A percentile compares a stretch with the other conserved stretches of the same genome.
These are phyloP conservation scores for Lodderomyces pseudojiufengensis DNA, from an alignment of 1,139 yeast genomes.

Conservation along the genomic window DNA sequence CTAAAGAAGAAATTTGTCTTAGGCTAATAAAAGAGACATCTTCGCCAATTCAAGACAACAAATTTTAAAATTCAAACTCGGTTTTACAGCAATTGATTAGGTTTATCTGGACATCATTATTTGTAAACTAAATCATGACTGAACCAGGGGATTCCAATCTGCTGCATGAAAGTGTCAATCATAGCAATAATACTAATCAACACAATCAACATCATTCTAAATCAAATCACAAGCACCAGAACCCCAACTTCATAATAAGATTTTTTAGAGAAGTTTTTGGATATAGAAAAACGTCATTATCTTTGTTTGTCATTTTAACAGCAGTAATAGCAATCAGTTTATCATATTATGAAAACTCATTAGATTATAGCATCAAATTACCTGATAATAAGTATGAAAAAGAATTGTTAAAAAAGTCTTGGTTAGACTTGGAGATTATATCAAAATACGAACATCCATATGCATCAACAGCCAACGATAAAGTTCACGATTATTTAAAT, in stretches of 20 bases:
- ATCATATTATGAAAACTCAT: conserved; percentile 30
- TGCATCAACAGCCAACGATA: conserved; percentile 70
- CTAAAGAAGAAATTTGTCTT: too few relatives aligned
- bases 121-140: conserved; percentile 2
- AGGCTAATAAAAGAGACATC: too few relatives aligned
- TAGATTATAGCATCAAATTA: conserved; percentile 35
- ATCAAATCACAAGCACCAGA: background rate
- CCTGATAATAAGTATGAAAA: conserved; percentile 38
- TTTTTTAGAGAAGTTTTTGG: conserved; percentile 44
- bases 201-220: background rate
- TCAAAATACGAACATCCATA: conserved; percentile 72
- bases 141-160: background rate
- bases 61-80: too few relatives aligned
- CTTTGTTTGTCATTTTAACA: conserved; percentile 45
- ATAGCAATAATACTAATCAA: background rate
- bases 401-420: conserved; percentile 44
- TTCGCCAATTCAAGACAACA: too few relatives aligned
- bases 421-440: conserved; percentile 69
- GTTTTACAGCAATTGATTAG: too few relatives aligned
- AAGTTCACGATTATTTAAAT: conserved; percentile 65
- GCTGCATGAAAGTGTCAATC: background rate
- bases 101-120: too few relatives aligned
- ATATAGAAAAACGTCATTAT: conserved; percentile 57
- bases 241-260: conserved; percentile 27
- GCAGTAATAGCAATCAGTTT: conserved; percentile 31